Evolutionary conservation across 306 rosid species (phyloP).

Genomic region (Medicago ruthenica): DNA sequence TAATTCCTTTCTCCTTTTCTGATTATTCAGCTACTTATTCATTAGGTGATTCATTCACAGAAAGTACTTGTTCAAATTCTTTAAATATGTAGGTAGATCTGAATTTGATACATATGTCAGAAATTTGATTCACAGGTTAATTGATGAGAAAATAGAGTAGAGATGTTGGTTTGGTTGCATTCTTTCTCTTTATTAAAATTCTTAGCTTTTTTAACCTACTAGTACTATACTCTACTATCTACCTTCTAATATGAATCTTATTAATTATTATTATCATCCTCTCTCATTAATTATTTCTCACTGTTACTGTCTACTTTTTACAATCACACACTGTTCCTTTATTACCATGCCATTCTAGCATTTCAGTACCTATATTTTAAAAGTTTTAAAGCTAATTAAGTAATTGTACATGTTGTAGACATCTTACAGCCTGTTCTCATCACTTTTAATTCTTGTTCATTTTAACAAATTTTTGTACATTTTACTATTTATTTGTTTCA

Average conservation of each 20-base stretch:
- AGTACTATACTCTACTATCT: constrained; percentile 9
- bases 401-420: constrained; percentile 23
- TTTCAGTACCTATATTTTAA: constrained; percentile 6
- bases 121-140: constrained; percentile 13
- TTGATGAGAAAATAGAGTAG: constrained; percentile 16
- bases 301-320: constrained; percentile 2
- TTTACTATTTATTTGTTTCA: constrained; percentile 43
- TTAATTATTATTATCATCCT: constrained; percentile 19
- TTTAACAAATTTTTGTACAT: constrained; percentile 23
- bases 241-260: background rate
- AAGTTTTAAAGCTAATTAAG: constrained; percentile 30
- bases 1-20: constrained; percentile 13
- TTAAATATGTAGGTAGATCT: constrained; percentile 31
- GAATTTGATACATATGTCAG: constrained; percentile 14
- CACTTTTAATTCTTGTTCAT: constrained; percentile 10
- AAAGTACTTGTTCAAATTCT: background rate
- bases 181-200: constrained; percentile 37
- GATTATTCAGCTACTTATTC: background rate
- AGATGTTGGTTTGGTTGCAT: constrained; percentile 38
- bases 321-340: constrained; percentile 1
- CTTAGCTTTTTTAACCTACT: constrained; percentile 43
- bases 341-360: constrained; percentile 16
- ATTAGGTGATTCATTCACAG: constrained; percentile 8
- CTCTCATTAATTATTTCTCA: constrained; percentile 23
- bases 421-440: constrained; percentile 41